Evolutionary conservation across 305 asterid genomes (phyloP), one percentile per base, ranked within the genome.

Genomic region (Fraxinus velutina): DNA sequence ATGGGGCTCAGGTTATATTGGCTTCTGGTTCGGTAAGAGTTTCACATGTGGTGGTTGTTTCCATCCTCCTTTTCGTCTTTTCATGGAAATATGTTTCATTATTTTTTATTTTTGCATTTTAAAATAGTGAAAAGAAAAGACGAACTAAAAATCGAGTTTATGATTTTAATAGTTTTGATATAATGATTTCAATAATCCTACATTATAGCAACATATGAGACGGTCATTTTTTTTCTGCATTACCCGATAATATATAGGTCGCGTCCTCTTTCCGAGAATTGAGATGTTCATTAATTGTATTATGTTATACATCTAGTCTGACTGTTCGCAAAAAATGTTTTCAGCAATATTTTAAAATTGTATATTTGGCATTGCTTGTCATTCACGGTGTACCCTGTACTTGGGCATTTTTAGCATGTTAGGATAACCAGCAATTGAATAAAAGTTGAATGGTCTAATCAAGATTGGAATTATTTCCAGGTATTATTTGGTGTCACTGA

Each of bases 11-110:
- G 75, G 75, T 70, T 70, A 86, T 29, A 30, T 88, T 89, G 86
- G 78, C 86, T 86, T 91, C 90, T 89, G 91, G 89, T 91, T 91
- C 82, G 97, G 98, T 94, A 92, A 96, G 99, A 91, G 80, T 86
- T 89, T 87, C 85, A 73, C 88, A 39, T 66, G 60, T 88, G 80
- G 84, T 76, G 84, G 72, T 78, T 73, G 81, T 74, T 66, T 76
- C 52, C 19, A 70, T 37, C 80, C 76, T 79, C 62, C 73, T 75
- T 33, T 9, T 50, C 19, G 57, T 79, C 79, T 75, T 47, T 52
- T 22, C 8, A 75, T 44, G 42, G 75, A 79, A 32, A 47, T 50
- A 66, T 7, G 73, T 32, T 77, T 7, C 29, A 29, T 72, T 71
- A 82, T 17, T 55, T 55, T 33, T 70, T 27, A 27, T 19, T 70